A percentile compares a stretch with the other conserved stretches of the same genome.
Evolutionary conservation across 225 moss, liverwort and hornwort species (phyloP).

Genomic region (Anthoceros angustus): DNA sequence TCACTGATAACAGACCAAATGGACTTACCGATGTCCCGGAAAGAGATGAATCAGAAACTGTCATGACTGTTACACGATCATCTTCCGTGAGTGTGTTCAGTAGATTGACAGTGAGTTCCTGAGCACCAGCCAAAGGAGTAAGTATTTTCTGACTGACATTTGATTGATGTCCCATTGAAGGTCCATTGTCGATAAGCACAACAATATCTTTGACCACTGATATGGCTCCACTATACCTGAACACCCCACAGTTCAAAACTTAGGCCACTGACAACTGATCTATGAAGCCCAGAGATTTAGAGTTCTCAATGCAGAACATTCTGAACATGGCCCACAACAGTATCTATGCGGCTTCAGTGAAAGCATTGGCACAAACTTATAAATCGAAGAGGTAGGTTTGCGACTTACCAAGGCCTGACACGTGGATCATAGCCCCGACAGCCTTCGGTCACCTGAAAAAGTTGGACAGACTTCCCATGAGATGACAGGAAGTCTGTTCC

Average conservation of each 20-base stretch:
- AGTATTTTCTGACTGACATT: background rate
- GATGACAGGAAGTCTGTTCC: no score
- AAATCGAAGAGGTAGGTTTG: no score
- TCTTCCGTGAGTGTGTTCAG: slow-evolving; percentile 13
- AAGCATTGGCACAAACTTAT: no score
- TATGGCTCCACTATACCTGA: slow-evolving; percentile 22
- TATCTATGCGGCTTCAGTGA: no score
- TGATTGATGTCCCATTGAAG: slow-evolving; percentile 9
- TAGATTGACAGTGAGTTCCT: slow-evolving; percentile 10
- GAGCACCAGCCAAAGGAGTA: slow-evolving; percentile 6
- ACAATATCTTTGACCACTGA: slow-evolving; percentile 21
- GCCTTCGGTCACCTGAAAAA: slow-evolving; percentile 15
- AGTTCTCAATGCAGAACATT: no score
- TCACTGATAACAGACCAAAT: background rate
- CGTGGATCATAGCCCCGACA: slow-evolving; percentile 21
- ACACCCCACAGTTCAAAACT: no score
- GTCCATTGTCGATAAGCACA: slow-evolving; percentile 15
- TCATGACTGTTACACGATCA: slow-evolving; percentile 14
- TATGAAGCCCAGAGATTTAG: no score
- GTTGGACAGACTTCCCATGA: background rate
- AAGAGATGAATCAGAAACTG: slow-evolving; percentile 3
- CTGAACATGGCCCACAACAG: no score
- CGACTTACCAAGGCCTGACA: slow-evolving; percentile 21
- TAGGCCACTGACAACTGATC: no score
- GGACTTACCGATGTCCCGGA: slow-evolving; percentile 9